Base-by-base conservation (phyloP, 352 stramenopile species). In the Phytophthora pini region DNA sequence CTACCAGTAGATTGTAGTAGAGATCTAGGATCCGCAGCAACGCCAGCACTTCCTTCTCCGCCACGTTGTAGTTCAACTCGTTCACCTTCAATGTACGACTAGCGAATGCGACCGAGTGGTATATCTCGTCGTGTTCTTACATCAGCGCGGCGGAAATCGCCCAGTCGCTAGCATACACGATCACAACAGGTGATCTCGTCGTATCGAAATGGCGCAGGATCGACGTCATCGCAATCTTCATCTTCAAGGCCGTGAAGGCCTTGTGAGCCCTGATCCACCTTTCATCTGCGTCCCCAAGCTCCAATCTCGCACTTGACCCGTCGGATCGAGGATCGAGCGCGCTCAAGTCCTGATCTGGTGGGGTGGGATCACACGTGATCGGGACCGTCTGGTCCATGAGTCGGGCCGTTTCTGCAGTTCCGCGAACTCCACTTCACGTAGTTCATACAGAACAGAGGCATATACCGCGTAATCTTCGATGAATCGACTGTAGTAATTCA, bases 401-500 rank as follows among this genome's bases (percentile, higher is more conserved):
- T 40, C 34, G 9, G 9, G 9, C 4, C 12, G 9, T 1, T 40
- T 31, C 4, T 13, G 2, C 22, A 43, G 11, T 12, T 46, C 34
- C 3, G n/a, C 9, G 31, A 68, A 62, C 8, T 68, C 46, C 1
- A 7, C n/a, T 46, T 20, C 17, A 20, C 17, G 17, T 20, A 20
- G 17, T 1, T 20, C 17, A 20, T 20, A 20, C 17, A 20, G 17
- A 20, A 20, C 17, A 0, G 17, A 20, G 17, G 17, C 17, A 20
- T 20, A 20, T 0, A 20, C 17, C 6, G 47, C 55, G 4, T 61
- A 70, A 15, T 70, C 43, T 4, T 70, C 60, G 11, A 74, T 62
- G 48, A 70, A 68, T 1, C 43, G n/a, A 20, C 55, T 60, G 29
- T 68, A 68, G 43, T 74, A 74, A 29, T 64, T 74, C 9, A 70